phyloP scores from a whole-genome alignment of 192 early-diverging fungal species.

The Backusella sp. region DNA sequence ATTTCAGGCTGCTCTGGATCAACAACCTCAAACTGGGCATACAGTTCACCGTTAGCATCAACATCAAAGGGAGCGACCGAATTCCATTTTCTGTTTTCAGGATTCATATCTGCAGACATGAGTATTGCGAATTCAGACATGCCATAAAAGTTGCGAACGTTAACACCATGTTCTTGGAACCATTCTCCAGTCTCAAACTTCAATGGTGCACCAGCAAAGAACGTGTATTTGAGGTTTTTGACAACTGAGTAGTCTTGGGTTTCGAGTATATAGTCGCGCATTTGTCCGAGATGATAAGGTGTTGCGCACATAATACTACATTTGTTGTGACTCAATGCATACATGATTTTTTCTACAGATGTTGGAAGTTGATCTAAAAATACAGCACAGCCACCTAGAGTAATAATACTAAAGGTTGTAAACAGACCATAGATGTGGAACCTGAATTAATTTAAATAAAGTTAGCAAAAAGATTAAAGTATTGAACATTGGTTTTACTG shows the following conservation, averaged over 20 bases:
- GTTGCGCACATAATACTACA: neutral
- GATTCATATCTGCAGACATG: neutral
- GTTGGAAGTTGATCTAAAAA: neutral
- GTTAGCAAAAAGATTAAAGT: too few relatives aligned
- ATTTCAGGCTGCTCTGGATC: neutral
- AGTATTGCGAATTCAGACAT: neutral
- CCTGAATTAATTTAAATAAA: neutral
- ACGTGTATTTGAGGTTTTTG: neutral
- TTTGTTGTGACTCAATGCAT: neutral
- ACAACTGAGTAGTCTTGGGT: neutral
- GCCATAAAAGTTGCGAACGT: neutral
- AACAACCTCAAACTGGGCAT: neutral
- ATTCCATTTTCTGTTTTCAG: neutral
- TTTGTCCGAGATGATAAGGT: neutral
- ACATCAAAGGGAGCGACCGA: neutral
- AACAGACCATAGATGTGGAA: slow-evolving; percentile 3
- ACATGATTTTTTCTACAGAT: neutral
- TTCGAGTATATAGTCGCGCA: neutral
- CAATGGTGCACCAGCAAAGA: neutral
- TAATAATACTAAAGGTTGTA: neutral
- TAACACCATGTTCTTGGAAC: neutral
- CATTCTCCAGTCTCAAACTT: neutral
- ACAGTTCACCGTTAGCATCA: neutral
- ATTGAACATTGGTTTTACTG: neutral
- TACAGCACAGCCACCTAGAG: neutral